These are phyloP conservation scores for Bremia lactucae DNA, from an alignment of 352 stramenopile species.

Conservation along the genomic window DNA sequence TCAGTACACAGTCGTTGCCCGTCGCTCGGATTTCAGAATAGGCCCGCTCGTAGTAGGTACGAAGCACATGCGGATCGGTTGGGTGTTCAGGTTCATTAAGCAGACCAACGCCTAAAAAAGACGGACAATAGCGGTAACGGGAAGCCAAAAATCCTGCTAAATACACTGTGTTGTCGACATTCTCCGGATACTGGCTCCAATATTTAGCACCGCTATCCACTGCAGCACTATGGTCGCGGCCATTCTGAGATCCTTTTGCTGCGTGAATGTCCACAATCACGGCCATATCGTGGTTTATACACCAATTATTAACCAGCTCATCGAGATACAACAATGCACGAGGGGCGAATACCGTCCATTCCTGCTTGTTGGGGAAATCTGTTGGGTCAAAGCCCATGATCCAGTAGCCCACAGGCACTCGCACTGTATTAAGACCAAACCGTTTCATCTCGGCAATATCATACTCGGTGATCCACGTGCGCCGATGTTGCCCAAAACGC, in stretches of 20 bases:
- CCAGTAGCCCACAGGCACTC: slow-evolving; percentile 74
- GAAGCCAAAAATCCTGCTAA: slow-evolving; percentile 44
- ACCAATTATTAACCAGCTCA: slow-evolving; percentile 38
- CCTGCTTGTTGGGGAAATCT: slow-evolving; percentile 28
- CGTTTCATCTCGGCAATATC: slow-evolving; percentile 57
- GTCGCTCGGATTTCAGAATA: slow-evolving; percentile 56
- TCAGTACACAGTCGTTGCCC: slow-evolving; percentile 70
- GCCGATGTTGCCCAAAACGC: slow-evolving; percentile 40
- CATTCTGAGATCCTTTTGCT: slow-evolving; percentile 76
- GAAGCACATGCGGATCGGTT: slow-evolving; percentile 45
- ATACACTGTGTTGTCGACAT: slow-evolving; percentile 50
- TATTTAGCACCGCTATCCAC: slow-evolving; percentile 31
- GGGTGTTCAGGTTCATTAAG: slow-evolving; percentile 59
- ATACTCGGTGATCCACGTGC: slow-evolving; percentile 59
- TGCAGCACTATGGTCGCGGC: slow-evolving; percentile 60
- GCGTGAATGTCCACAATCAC: slow-evolving; percentile 76
- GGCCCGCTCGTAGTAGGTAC: slow-evolving; percentile 62
- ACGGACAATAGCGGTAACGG: slow-evolving; percentile 52
- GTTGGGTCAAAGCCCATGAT: slow-evolving; percentile 62
- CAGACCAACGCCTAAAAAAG: slow-evolving; percentile 68
- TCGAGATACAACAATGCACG: slow-evolving; percentile 40
- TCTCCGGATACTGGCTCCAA: slow-evolving; percentile 53
- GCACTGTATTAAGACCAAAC: slow-evolving; percentile 70
- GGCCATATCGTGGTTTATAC: slow-evolving; percentile 33
- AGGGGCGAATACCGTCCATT: slow-evolving; percentile 42